These are phyloP conservation scores for Condylostoma magnum DNA, from an alignment of 169 alveolate genomes.

Conservation along the genomic window DNA sequence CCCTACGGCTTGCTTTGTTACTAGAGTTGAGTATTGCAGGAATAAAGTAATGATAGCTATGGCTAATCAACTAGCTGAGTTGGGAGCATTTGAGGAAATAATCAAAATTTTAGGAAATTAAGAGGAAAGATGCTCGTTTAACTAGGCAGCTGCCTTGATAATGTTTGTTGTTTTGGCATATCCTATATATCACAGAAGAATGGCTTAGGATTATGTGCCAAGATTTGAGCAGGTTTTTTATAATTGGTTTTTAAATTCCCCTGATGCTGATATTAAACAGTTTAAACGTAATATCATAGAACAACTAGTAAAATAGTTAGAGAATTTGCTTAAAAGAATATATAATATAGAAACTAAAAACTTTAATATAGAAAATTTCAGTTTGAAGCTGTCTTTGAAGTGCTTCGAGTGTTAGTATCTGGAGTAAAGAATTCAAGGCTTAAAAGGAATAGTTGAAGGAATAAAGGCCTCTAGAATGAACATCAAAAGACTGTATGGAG, in stretches of 20 bases:
- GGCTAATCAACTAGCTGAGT: conserved; percentile 37
- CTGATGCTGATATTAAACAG: conserved; percentile 52
- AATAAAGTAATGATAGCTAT: conserved; percentile 34
- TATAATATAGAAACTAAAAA: conserved; percentile 35
- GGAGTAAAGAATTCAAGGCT: conserved; percentile 70
- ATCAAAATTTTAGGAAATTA: conserved; percentile 27
- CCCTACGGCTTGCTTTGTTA: conserved; percentile 33
- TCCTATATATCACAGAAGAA: conserved; percentile 36
- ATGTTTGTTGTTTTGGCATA: conserved; percentile 30
- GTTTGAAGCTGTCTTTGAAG: conserved; percentile 40
- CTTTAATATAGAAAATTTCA: conserved; percentile 32
- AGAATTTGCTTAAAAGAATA: conserved; percentile 44
- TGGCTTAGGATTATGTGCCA: conserved; percentile 24
- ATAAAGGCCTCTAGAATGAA: conserved; percentile 15
- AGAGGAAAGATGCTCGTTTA: conserved; percentile 28
- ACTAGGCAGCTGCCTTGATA: conserved; percentile 22
- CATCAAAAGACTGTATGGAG: conserved; percentile 25
- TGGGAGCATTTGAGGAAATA: conserved; percentile 37
- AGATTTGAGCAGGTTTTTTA: conserved; percentile 31
- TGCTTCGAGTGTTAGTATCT: conserved; percentile 58
- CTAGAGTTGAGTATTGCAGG: conserved; percentile 40
- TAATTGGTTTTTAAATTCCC: conserved; percentile 39
- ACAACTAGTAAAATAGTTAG: conserved; percentile 26
- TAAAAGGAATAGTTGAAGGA: conserved; percentile 48
- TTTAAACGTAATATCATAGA: conserved; percentile 60